These are phyloP conservation scores for Candida golubevii DNA, from an alignment of 805 yeast genomes.

Conservation along the genomic window DNA sequence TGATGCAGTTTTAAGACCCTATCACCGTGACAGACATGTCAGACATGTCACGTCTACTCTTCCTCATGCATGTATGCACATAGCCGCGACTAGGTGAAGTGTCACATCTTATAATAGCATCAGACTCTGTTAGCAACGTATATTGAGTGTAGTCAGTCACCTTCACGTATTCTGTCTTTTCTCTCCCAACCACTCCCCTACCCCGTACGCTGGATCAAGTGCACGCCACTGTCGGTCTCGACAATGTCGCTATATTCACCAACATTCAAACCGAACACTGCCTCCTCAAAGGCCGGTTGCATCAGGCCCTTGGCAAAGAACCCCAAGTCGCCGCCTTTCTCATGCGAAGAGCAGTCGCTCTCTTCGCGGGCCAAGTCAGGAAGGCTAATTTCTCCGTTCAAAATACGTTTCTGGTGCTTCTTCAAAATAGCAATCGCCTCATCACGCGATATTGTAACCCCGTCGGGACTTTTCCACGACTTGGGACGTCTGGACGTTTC, in stretches of 20 bases:
- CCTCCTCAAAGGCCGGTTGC: constrained; percentile 93
- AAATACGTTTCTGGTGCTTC: constrained; percentile 52
- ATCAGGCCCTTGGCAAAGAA: constrained; percentile 83
- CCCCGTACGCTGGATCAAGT: constrained; percentile 80
- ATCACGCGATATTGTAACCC: constrained; percentile 74
- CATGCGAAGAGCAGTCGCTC: constrained; percentile 84
- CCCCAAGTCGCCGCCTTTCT: constrained; percentile 90
- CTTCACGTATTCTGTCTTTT: no score
- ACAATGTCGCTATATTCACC: constrained; percentile 82
- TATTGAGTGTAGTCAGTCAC: no score
- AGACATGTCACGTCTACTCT: no score
- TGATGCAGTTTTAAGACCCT: no score
- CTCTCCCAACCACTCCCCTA: constrained; percentile 18
- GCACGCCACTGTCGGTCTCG: constrained; percentile 89
- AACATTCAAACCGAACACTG: constrained; percentile 73
- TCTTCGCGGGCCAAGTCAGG: constrained; percentile 74
- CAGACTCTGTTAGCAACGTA: no score
- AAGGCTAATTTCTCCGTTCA: constrained; percentile 61
- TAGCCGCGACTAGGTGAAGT: no score
- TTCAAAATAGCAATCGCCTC: constrained; percentile 70
- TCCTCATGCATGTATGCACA: no score
- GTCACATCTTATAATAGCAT: no score
- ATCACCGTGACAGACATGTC: no score
- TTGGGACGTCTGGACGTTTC: constrained; percentile 81
- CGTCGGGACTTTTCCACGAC: constrained; percentile 75